Evolutionary conservation across 2,329 filamentous ascomycete genomes (phyloP).

Genomic region (Bertia moriformis): DNA sequence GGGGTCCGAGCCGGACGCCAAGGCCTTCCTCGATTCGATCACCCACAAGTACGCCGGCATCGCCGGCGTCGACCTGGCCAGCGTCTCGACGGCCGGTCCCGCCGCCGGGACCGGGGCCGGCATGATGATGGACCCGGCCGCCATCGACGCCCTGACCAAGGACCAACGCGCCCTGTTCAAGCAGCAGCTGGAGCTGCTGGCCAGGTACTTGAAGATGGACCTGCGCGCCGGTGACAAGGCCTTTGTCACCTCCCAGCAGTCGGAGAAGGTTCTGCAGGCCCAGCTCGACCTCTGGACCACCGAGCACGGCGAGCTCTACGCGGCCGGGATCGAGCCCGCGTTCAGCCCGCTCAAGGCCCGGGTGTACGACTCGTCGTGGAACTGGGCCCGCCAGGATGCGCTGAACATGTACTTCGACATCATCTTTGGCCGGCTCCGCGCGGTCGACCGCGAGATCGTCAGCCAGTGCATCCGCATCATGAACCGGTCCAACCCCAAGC

Average conservation of each 20-base stretch:
- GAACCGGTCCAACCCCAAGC: slow-evolving; percentile 92
- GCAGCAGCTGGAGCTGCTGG: slow-evolving; percentile 90
- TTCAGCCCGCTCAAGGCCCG: slow-evolving; percentile 90
- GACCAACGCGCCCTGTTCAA: slow-evolving; percentile 94
- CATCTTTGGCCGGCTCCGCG: slow-evolving; percentile 87
- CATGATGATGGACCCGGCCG: slow-evolving; percentile 99
- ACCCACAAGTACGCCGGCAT: slow-evolving; percentile 77
- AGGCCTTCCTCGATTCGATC: slow-evolving; percentile 78
- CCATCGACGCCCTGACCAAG: slow-evolving; percentile 91
- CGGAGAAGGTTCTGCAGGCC: slow-evolving; percentile 73
- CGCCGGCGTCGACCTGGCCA: slow-evolving; percentile 71
- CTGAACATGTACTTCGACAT: slow-evolving; percentile 99
- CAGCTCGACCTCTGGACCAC: slow-evolving; percentile 90
- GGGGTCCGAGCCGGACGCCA: slow-evolving; percentile 78
- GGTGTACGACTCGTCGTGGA: slow-evolving; percentile 97
- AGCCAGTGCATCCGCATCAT: slow-evolving; percentile 98
- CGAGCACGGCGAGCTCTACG: slow-evolving; percentile 94
- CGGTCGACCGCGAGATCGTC: slow-evolving; percentile 92
- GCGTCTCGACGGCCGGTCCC: slow-evolving; percentile 59
- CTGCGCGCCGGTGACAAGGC: slow-evolving; percentile 90
- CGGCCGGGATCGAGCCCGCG: slow-evolving; percentile 79
- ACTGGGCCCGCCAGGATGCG: slow-evolving; percentile 95
- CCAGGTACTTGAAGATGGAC: slow-evolving; percentile 92
- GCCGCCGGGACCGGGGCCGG: slow-evolving; percentile 58
- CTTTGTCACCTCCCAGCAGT: slow-evolving; percentile 69